phyloP scores from a whole-genome alignment of 208 protist genomes.

The Crithidia bombi region DNA sequence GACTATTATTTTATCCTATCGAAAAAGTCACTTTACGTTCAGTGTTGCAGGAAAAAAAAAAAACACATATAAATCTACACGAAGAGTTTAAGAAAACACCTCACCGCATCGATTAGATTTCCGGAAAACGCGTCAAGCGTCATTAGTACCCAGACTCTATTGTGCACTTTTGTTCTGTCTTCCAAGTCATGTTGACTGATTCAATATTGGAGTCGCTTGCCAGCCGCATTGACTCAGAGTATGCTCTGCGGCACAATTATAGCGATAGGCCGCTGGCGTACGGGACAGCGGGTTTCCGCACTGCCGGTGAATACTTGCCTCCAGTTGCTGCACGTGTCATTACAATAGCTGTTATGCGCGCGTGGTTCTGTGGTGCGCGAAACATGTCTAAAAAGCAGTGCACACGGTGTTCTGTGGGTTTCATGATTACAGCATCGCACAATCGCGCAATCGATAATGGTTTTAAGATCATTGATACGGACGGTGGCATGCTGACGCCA shows the following conservation, averaged over 20 bases:
- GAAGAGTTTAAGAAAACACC: no score
- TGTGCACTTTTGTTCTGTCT: constrained; percentile 12
- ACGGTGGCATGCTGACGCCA: constrained; percentile 75
- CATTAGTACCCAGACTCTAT: no score
- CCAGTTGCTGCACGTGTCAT: constrained; percentile 67
- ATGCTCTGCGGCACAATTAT: constrained; percentile 51
- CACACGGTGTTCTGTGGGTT: constrained; percentile 39
- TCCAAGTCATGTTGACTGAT: constrained; percentile 21
- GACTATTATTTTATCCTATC: no score
- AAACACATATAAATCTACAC: no score
- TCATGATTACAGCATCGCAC: constrained; percentile 91
- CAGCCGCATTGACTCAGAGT: constrained; percentile 38
- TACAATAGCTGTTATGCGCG: constrained; percentile 63
- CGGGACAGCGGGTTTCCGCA: constrained; percentile 85
- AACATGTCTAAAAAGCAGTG: background rate
- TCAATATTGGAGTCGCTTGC: constrained; percentile 25
- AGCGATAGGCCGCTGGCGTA: constrained; percentile 42
- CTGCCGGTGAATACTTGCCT: constrained; percentile 42
- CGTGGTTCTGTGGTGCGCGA: constrained; percentile 36
- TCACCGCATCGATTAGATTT: no score
- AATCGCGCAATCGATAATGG: constrained; percentile 88
- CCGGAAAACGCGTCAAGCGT: no score
- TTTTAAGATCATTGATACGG: constrained; percentile 87
- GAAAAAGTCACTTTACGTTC: no score
- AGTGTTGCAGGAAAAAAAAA: no score